Percentiles rank a stretch among this genome's conserved stretches.
phyloP scores from a whole-genome alignment of 257 asterid species.

The Solanum corneliomulleri region DNA sequence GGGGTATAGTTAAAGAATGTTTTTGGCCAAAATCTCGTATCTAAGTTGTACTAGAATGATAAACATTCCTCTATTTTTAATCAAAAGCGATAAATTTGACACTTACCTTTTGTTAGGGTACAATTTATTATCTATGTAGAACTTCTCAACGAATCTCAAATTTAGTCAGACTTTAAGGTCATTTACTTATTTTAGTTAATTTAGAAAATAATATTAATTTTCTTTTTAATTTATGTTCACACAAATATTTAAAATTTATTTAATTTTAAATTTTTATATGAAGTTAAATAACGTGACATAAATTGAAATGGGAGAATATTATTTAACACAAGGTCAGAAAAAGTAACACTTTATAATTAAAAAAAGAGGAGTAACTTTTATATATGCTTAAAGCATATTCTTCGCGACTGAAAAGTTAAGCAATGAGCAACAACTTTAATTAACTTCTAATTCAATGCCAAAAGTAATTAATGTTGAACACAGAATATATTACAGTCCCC shows the following conservation, averaged over 20 bases:
- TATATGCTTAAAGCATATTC: background rate
- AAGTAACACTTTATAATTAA: background rate
- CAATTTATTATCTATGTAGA: too few species aligned
- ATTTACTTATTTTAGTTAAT: background rate
- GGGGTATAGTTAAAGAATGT: too few species aligned
- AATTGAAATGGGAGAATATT: background rate
- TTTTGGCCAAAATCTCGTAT: too few species aligned
- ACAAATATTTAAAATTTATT: background rate
- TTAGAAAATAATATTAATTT: too few species aligned
- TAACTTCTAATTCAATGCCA: background rate
- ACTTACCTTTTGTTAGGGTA: background rate
- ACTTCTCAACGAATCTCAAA: too few species aligned
- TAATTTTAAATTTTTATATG: background rate
- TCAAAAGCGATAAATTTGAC: background rate
- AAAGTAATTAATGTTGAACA: background rate
- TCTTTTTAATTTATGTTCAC: too few species aligned
- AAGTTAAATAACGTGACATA: background rate
- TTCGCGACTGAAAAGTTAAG: background rate
- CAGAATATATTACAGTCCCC: background rate
- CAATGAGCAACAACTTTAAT: background rate
- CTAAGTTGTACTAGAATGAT: too few species aligned
- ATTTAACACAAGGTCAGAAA: background rate
- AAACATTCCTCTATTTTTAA: too few species aligned
- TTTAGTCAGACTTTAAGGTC: accelerated
- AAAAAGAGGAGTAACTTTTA: background rate